Conservation (phyloP, 78 protist genomes). For the Andalucia godoyi region DNA sequence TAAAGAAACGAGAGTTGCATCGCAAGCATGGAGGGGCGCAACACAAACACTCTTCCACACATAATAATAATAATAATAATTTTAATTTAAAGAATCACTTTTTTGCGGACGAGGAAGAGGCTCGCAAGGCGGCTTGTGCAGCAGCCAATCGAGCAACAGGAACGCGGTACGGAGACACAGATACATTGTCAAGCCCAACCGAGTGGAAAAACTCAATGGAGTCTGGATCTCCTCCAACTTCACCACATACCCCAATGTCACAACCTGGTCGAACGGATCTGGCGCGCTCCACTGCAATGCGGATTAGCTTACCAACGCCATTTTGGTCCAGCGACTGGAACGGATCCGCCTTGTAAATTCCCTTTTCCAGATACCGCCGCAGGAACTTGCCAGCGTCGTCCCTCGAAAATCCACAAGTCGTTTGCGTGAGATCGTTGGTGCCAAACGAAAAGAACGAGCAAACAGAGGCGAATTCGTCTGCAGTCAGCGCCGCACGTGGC, state of each 20-base stretch:
- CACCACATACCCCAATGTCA: conserved; percentile 57
- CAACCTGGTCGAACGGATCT: conserved; percentile 10
- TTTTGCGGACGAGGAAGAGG: no score
- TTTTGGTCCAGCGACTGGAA: conserved; percentile 53
- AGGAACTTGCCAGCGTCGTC: conserved; percentile 58
- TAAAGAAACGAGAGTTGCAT: no score
- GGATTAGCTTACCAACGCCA: conserved; percentile 61
- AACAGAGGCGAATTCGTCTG: conserved; percentile 22
- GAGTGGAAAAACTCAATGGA: conserved; percentile 35
- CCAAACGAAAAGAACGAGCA: conserved; percentile 66
- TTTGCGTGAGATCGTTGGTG: conserved; percentile 78
- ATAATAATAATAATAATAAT: no score
- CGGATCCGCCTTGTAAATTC: conserved; percentile 37
- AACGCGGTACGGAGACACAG: conserved; percentile 64
- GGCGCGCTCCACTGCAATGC: conserved; percentile 27
- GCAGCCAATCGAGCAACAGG: conserved; percentile 64
- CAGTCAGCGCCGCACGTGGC: conserved; percentile 45
- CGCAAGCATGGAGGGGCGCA: no score
- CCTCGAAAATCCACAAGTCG: conserved; percentile 62
- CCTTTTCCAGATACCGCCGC: conserved; percentile 20
- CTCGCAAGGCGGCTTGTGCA: conserved; percentile 64
- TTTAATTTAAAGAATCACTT: no score
- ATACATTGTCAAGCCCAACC: conserved; percentile 45
- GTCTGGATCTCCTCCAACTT: conserved; percentile 49
- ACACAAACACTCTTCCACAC: no score